Percentiles rank a stretch among this genome's conserved stretches.
These are phyloP conservation scores for Scenedesmus sp. DNA, from an alignment of 163 green algal species.

Conservation along the genomic window DNA sequence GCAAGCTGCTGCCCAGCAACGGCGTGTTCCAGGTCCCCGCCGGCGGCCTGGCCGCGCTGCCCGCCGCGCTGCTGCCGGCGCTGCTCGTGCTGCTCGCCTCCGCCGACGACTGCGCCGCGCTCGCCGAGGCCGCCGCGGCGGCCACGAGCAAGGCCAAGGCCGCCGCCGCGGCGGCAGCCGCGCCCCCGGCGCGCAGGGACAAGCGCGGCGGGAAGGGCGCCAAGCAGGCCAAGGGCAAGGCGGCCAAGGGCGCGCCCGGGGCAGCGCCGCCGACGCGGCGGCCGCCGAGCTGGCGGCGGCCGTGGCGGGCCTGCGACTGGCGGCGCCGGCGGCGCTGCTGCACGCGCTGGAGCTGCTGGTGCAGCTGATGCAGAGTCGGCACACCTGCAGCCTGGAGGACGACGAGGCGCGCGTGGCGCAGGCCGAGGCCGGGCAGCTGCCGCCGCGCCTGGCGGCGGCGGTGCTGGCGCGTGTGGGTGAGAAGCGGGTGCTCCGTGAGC, in stretches of 20 bases:
- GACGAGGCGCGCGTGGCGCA: slow-evolving; percentile 32
- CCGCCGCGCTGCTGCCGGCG: neutral
- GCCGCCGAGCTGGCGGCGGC: neutral
- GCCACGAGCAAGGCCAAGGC: neutral
- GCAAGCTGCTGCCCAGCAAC: slow-evolving; percentile 46
- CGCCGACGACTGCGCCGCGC: slow-evolving; percentile 2
- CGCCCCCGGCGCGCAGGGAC: neutral
- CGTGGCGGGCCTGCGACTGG: neutral
- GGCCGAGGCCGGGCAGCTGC: neutral
- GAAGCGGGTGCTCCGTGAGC: slow-evolving; percentile 40
- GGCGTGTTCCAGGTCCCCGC: slow-evolving; percentile 45
- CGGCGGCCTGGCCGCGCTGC: neutral
- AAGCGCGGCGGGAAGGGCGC: neutral
- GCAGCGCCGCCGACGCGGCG: neutral
- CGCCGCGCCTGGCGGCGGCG: slow-evolving; percentile 29
- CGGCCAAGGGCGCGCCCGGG: neutral
- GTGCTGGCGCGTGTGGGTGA: slow-evolving; percentile 34
- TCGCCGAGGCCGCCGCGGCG: neutral
- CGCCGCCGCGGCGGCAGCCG: slow-evolving; percentile 21
- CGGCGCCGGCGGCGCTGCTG: neutral
- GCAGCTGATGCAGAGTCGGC: slow-evolving; percentile 46
- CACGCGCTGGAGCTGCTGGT: slow-evolving; percentile 7
- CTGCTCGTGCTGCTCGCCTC: slow-evolving; percentile 18
- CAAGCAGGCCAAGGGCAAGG: neutral
- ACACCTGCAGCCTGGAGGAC: slow-evolving; percentile 47